Evolutionary conservation across 2,329 filamentous ascomycete genomes (phyloP).

Genomic region (Tympanopsis confertula): DNA sequence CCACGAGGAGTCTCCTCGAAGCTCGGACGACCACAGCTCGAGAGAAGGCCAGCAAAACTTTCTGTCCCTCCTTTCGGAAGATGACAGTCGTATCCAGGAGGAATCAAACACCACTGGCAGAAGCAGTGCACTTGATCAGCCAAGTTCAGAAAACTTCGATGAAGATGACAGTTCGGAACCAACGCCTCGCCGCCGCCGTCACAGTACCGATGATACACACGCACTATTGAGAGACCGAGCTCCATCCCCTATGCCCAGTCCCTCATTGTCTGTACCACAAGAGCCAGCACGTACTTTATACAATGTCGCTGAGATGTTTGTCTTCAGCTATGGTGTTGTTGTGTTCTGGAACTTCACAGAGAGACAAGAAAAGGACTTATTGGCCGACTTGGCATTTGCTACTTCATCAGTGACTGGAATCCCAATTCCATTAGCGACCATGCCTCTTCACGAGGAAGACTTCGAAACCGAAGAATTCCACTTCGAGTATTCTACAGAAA

Average conservation of each 20-base stretch:
- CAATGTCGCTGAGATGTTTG: slow-evolving; percentile 54
- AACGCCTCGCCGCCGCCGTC: background rate
- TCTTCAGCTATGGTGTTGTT: slow-evolving; percentile 59
- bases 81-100: too few species aligned
- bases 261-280: background rate
- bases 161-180: background rate
- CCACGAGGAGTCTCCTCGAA: too few species aligned
- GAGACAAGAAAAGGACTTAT: slow-evolving; percentile 58
- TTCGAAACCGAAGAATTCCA: slow-evolving; percentile 66
- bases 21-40: too few species aligned
- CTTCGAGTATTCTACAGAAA: slow-evolving; percentile 48
- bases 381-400: slow-evolving; percentile 57
- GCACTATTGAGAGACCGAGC: too few species aligned
- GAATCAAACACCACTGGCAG: background rate
- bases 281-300: background rate
- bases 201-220: too few species aligned
- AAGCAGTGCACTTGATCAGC: background rate
- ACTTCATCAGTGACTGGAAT: slow-evolving; percentile 19
- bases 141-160: background rate
- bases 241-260: background rate
- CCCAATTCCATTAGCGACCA: slow-evolving; percentile 38
- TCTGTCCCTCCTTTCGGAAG: too few species aligned
- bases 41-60: too few species aligned
- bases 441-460: slow-evolving; percentile 50
- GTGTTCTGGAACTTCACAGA: slow-evolving; percentile 65